These are phyloP conservation scores for Eucalyptus guilfoylei DNA, from an alignment of 345 rosid genomes.

Conservation along the genomic window DNA sequence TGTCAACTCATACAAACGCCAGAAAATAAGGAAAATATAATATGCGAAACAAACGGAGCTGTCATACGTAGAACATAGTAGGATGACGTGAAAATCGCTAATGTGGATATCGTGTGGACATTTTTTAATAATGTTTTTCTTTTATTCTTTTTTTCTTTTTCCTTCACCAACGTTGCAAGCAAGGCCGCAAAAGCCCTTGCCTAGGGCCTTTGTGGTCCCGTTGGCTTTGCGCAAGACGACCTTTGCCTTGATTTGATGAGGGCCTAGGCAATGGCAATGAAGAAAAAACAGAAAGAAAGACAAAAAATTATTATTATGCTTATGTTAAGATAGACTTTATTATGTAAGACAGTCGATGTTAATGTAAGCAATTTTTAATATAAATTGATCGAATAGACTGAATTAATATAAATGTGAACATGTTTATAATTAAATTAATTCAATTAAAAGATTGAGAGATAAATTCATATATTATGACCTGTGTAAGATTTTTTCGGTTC, in stretches of 20 bases:
- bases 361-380: rapidly evolving
- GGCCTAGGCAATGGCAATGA: rapidly evolving
- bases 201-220: not conserved
- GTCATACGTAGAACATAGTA: too few species aligned
- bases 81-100: not conserved
- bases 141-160: not conserved
- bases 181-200: not conserved
- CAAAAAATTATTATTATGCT: too few species aligned
- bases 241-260: not conserved
- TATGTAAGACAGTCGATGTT: rapidly evolving
- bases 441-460: too few species aligned
- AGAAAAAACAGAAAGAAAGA: too few species aligned
- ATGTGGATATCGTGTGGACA: rapidly evolving
- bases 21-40: too few species aligned
- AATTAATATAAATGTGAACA: too few species aligned
- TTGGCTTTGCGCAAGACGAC: rapidly evolving
- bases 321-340: too few species aligned
- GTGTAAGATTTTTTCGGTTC: too few species aligned
- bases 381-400: rapidly evolving
- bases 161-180: not conserved
- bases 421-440: too few species aligned
- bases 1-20: rapidly evolving
- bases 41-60: rapidly evolving
- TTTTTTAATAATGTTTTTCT: too few species aligned
- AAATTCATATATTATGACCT: too few species aligned